A percentile compares a stretch with the other conserved stretches of the same genome.
These are phyloP conservation scores for Elongisporangium prolatum DNA, from an alignment of 352 stramenopile species.

Conservation along the genomic window DNA sequence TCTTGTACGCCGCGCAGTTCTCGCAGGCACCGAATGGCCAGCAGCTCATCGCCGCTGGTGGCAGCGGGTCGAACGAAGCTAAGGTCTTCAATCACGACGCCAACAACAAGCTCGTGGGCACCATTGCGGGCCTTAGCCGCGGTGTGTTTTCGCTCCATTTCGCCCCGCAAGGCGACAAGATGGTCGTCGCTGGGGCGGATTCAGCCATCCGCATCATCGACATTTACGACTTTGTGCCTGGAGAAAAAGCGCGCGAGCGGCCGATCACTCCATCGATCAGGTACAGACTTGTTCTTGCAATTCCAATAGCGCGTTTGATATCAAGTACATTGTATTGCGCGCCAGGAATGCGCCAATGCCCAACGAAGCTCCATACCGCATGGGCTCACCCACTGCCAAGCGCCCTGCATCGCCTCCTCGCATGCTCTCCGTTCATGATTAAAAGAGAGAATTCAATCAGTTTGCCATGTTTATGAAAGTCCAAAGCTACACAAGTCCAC, in stretches of 20 bases:
- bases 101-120: conserved; percentile 78
- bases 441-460: too few relatives aligned
- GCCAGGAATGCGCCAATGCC: conserved; percentile 48
- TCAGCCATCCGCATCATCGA: conserved; percentile 88
- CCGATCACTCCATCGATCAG: conserved; percentile 71
- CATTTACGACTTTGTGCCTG: conserved; percentile 71
- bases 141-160: conserved; percentile 88
- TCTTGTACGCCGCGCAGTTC: conserved; percentile 89
- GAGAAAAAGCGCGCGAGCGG: conserved; percentile 63
- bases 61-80: conserved; percentile 87
- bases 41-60: conserved; percentile 79
- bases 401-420: conserved; percentile 47
- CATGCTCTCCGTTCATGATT: conserved; percentile 38
- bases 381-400: conserved; percentile 33
- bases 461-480: too few relatives aligned
- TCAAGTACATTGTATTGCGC: neutral
- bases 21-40: conserved; percentile 49
- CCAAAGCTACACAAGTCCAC: too few relatives aligned
- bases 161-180: conserved; percentile 60
- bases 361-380: conserved; percentile 24
- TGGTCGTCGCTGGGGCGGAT: conserved; percentile 83
- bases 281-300: too few relatives aligned
- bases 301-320: too few relatives aligned
- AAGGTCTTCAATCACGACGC: conserved; percentile 86
- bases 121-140: conserved; percentile 72